These are phyloP conservation scores for Beauveria sp. DNA, from an alignment of 2,329 filamentous ascomycete genomes.

Conservation along the genomic window DNA sequence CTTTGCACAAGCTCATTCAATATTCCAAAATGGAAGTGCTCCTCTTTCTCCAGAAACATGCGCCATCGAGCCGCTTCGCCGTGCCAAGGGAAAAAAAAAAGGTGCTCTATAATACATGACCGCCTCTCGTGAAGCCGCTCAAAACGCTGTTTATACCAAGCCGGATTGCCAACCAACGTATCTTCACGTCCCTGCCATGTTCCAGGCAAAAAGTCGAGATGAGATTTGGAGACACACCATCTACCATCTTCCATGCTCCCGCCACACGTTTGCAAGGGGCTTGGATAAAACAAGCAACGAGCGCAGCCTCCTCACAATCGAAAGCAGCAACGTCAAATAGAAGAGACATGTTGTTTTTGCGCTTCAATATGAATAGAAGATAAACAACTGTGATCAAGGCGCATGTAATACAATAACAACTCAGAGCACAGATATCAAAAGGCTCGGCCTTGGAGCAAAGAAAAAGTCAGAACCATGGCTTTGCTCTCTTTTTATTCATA, in stretches of 20 bases:
- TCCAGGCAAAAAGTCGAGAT: conserved; percentile 13
- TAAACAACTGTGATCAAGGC: conserved; percentile 12
- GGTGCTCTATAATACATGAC: conserved; percentile 4
- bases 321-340: background rate
- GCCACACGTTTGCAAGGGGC: background rate
- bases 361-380: background rate
- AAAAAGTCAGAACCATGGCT: conserved; percentile 1
- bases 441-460: background rate
- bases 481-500: background rate
- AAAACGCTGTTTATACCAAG: background rate
- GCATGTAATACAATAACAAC: conserved; percentile 12
- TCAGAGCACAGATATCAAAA: conserved; percentile 11
- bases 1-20: background rate
- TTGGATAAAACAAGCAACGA: background rate
- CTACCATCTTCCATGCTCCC: background rate
- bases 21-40: background rate
- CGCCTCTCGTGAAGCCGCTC: background rate
- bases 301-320: background rate
- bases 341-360: background rate
- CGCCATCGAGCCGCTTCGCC: background rate
- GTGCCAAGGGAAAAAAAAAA: background rate
- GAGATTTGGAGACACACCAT: background rate
- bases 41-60: background rate
- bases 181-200: conserved; percentile 9
- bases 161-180: background rate